phyloP scores from a whole-genome alignment of 805 yeast genomes.

The Yamadazyma ubonensis region DNA sequence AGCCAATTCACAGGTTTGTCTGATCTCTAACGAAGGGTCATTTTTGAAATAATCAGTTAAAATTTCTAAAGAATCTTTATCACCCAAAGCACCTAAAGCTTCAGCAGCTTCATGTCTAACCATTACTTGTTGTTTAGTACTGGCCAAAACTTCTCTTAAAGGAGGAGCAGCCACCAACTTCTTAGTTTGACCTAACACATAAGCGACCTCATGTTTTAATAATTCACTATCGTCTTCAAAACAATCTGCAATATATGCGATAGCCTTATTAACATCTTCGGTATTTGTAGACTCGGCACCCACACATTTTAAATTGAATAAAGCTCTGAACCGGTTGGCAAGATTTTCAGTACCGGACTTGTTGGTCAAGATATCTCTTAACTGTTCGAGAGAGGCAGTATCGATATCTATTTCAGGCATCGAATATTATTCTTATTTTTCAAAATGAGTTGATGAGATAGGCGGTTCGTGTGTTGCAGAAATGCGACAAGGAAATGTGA shows the following conservation, averaged over 20 bases:
- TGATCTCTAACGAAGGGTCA: constrained; percentile 83
- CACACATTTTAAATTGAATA: constrained; percentile 82
- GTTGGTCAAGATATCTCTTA: constrained; percentile 70
- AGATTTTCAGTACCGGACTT: constrained; percentile 66
- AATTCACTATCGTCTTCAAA: constrained; percentile 82
- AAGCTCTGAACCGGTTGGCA: constrained; percentile 89
- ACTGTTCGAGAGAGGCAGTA: constrained; percentile 53
- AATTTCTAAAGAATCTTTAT: constrained; percentile 63
- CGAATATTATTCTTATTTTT: constrained; percentile 5
- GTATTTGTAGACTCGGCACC: constrained; percentile 68
- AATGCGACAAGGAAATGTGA: too few relatives aligned
- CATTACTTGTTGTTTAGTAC: constrained; percentile 78
- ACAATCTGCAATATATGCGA: constrained; percentile 81
- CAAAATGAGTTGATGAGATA: constrained; percentile 10
- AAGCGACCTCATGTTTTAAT: constrained; percentile 96
- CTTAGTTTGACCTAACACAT: constrained; percentile 93
- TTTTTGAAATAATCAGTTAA: constrained; percentile 61
- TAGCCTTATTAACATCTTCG: constrained; percentile 60
- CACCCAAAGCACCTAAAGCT: constrained; percentile 95
- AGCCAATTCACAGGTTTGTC: constrained; percentile 97
- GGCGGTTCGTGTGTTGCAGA: constrained; percentile 3
- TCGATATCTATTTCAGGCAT: constrained; percentile 42
- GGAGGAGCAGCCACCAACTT: constrained; percentile 75
- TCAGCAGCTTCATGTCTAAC: constrained; percentile 99
- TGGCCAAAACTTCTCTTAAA: constrained; percentile 67